Evolutionary conservation across 805 yeast species (phyloP).

Genomic region (Candida coleopterorum): DNA sequence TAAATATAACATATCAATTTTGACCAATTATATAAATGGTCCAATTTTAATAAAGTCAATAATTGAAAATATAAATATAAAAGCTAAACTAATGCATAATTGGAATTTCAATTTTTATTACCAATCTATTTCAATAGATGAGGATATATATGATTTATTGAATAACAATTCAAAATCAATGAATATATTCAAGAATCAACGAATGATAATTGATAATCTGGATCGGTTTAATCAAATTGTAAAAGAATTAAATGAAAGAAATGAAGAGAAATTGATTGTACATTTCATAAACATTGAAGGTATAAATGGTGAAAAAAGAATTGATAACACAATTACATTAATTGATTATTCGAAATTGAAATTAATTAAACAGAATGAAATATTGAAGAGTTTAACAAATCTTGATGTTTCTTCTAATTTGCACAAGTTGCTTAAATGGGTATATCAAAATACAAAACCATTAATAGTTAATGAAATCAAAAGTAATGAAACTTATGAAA

Average conservation of each 20-base stretch:
- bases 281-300: constrained; percentile 5
- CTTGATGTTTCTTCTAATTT: background rate
- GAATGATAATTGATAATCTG: constrained; percentile 6
- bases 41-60: background rate
- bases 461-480: background rate
- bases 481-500: background rate
- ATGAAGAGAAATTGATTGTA: background rate
- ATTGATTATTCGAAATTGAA: constrained; percentile 3
- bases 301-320: background rate
- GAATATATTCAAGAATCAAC: constrained; percentile 1
- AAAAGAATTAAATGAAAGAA: background rate
- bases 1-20: constrained; percentile 14
- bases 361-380: background rate
- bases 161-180: background rate
- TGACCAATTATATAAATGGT: constrained; percentile 5
- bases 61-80: background rate
- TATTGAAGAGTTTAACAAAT: background rate
- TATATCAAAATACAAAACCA: background rate
- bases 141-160: background rate
- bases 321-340: constrained; percentile 1
- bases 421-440: background rate
- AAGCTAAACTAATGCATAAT: background rate
- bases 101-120: constrained; percentile 1
- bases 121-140: constrained; percentile 5
- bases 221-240: background rate